A percentile compares a stretch with the other conserved stretches of the same genome.
phyloP scores from a whole-genome alignment of 163 green algal genomes.

The Coccomyxa subellipsoidea region DNA sequence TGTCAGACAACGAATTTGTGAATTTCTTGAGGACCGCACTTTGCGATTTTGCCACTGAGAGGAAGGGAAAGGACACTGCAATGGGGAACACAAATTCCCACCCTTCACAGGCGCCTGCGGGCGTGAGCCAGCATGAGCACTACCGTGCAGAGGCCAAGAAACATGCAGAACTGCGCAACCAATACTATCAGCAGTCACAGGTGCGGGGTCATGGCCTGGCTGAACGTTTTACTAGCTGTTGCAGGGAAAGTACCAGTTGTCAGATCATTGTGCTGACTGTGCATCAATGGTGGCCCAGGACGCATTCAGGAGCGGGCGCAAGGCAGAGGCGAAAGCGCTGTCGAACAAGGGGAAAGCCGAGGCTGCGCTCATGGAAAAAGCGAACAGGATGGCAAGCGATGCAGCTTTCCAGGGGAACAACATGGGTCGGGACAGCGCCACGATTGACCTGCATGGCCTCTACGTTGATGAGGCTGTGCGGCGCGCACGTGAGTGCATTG shows the following conservation, averaged over 20 bases:
- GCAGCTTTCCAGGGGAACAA: conserved; percentile 2
- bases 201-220: background rate
- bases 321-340: background rate
- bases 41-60: background rate
- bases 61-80: background rate
- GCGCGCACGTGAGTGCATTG: background rate
- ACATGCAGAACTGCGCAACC: background rate
- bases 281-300: background rate
- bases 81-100: background rate
- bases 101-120: background rate
- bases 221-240: background rate
- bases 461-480: conserved; percentile 4
- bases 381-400: background rate
- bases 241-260: background rate
- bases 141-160: background rate
- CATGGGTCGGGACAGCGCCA: background rate
- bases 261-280: background rate
- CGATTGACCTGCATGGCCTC: conserved; percentile 4
- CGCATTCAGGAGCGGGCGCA: background rate
- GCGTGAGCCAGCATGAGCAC: background rate
- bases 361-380: background rate
- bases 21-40: background rate
- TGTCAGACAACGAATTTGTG: too few relatives aligned
- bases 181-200: conserved; percentile 6
- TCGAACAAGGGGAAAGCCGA: background rate